Evolutionary conservation across 2,329 filamentous ascomycete genomes (phyloP), one percentile per base, ranked within the genome.

Genomic region (Amesomyces nigricolor): DNA sequence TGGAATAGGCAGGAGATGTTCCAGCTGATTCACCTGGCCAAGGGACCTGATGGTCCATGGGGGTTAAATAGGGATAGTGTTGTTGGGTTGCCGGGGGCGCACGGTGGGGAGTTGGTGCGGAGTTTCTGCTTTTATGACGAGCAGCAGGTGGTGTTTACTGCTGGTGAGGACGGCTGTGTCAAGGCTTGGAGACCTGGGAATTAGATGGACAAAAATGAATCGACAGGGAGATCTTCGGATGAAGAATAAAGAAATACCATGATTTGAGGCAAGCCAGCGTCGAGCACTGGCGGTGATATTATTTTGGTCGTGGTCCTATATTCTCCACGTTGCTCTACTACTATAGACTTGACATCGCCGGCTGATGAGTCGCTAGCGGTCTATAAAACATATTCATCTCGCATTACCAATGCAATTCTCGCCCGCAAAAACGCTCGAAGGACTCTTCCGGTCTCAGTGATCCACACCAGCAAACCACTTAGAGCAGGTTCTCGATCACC

Each of bases 401-500:
- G 44, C 56, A 59, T 63, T 56, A 62, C 54, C 63, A 35, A 17
- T 37, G 49, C 40, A 30, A 13, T 16, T 51, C 47, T 40, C 56
- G 51, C 52, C 40, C n/a, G 39, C 32, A 40, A 52, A 39, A 56
- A 57, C 49, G 51, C 57, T 42, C 16, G 19, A 29, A 44, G 40
- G 32, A 35, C 32, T 46, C 50, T 53, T 48, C 43, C 45, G 29
- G 17, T 11, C 44, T 40, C 32, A 55, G 53, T 39, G 57, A 51
- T 49, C 47, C 19, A 26, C 47, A 40, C 38, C 13, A 53, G 47
- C 48, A 61, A 38, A 22, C 39, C 52, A 66, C 70, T 73, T 74
- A 82, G 73, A 81, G 78, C 67, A 84, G 69, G 69, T 72, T 83
- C 79, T 99, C 94, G 67, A 99, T 83, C 60, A 99, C 89, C 63